Percentiles rank a stretch among this genome's conserved stretches.
Conservation (phyloP, 805 yeast species). For the Metschnikowia colocasiae region DNA sequence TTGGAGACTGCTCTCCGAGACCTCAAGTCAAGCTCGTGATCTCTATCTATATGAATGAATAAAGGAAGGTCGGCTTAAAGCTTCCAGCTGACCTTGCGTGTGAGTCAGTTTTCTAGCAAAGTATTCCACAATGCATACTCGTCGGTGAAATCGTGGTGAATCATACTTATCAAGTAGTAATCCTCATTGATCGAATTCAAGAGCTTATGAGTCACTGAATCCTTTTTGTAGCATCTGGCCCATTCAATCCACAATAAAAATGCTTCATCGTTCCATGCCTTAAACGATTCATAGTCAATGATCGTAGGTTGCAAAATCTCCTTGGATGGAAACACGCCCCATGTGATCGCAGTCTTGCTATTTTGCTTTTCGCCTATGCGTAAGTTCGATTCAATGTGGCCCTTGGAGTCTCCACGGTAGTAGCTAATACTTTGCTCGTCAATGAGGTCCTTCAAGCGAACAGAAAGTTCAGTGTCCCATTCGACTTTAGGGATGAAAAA, state of each 20-base stretch:
- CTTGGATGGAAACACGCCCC: conserved; percentile 95
- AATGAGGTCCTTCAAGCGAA: conserved; percentile 40
- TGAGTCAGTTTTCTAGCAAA: conserved; percentile 37
- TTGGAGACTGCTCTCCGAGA: conserved; percentile 23
- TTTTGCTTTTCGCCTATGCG: conserved; percentile 32
- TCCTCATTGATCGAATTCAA: conserved; percentile 58
- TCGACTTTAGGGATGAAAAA: conserved; percentile 69
- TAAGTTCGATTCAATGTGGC: conserved; percentile 59
- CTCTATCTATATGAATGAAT: background rate
- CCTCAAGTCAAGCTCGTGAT: conserved; percentile 1
- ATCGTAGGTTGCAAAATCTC: conserved; percentile 91
- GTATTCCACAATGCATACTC: conserved; percentile 76
- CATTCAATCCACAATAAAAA: conserved; percentile 89
- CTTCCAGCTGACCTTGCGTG: conserved; percentile 8
- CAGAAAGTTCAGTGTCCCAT: conserved; percentile 59
- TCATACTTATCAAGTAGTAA: conserved; percentile 76
- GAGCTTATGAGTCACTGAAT: conserved; percentile 53
- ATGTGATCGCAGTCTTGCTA: conserved; percentile 80
- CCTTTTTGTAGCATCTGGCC: conserved; percentile 72
- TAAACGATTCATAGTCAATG: conserved; percentile 86
- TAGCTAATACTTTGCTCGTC: conserved; percentile 57
- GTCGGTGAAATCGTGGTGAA: conserved; percentile 77
- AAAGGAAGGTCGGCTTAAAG: conserved; percentile 6
- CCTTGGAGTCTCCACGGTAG: conserved; percentile 65
- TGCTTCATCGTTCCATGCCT: conserved; percentile 96